These are phyloP conservation scores for Rhizophagus sp. DNA, from an alignment of 192 early-diverging fungal genomes.

Conservation along the genomic window DNA sequence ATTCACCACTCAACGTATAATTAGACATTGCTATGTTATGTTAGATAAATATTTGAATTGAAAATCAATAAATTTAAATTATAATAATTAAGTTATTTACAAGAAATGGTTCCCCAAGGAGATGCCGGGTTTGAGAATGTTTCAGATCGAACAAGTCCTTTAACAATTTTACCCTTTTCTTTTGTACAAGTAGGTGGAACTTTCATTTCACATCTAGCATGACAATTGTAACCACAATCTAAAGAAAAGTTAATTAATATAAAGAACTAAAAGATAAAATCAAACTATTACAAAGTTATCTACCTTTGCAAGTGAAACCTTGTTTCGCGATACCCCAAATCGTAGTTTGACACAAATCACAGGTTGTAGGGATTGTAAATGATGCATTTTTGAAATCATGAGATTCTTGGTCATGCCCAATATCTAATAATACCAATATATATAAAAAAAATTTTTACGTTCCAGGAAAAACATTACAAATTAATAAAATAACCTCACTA, in stretches of 20 bases:
- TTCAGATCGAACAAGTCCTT: constrained; percentile 33
- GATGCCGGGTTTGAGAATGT: constrained; percentile 31
- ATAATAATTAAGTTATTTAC: constrained; percentile 24
- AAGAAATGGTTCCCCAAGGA: constrained; percentile 33
- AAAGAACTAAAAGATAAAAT: background rate
- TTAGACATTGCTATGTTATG: background rate
- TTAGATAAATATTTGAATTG: background rate
- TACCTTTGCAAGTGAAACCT: constrained; percentile 66
- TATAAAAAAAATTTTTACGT: background rate
- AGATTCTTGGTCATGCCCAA: constrained; percentile 45
- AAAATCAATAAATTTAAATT: constrained; percentile 2
- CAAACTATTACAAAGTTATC: background rate
- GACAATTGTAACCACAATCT: constrained; percentile 72
- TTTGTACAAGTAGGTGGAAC: constrained; percentile 67
- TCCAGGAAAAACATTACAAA: background rate
- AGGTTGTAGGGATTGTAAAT: constrained; percentile 75
- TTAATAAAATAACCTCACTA: background rate
- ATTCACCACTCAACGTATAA: constrained; percentile 11
- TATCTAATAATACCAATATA: constrained; percentile 41
- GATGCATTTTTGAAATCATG: constrained; percentile 71
- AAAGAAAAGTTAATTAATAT: background rate
- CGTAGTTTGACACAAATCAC: constrained; percentile 70
- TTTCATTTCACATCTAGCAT: constrained; percentile 81
- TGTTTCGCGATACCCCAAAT: constrained; percentile 81
- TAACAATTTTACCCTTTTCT: constrained; percentile 51